Conservation (phyloP, 805 yeast species). For the Scheffersomyces coipomensis region DNA sequence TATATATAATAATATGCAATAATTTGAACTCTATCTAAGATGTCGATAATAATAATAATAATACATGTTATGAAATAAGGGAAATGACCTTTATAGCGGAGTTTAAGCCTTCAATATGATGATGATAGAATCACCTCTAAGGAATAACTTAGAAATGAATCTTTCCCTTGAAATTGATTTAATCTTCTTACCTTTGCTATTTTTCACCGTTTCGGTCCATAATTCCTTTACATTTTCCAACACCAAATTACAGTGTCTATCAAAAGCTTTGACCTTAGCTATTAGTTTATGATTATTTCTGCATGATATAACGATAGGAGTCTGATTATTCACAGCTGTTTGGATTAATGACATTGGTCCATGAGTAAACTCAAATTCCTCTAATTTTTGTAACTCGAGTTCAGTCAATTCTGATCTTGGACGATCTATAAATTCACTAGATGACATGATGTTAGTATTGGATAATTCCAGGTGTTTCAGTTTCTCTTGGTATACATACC, state of each 20-base stretch:
- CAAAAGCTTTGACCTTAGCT: constrained; percentile 91
- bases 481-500: constrained; percentile 4
- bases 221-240: constrained; percentile 89
- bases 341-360: constrained; percentile 93
- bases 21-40: too few species aligned
- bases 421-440: constrained; percentile 64
- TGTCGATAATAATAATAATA: too few species aligned
- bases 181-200: constrained; percentile 68
- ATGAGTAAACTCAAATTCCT: constrained; percentile 81
- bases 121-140: constrained; percentile 94
- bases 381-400: constrained; percentile 74
- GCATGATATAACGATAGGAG: constrained; percentile 82
- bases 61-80: too few species aligned
- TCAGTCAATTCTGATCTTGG: constrained; percentile 81
- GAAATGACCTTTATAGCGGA: too few species aligned
- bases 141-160: constrained; percentile 83
- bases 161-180: constrained; percentile 63
- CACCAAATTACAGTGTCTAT: constrained; percentile 92
- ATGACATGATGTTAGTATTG: constrained; percentile 23
- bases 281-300: constrained; percentile 91
- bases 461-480: not conserved
- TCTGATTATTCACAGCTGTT: constrained; percentile 69
- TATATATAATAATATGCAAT: too few species aligned
- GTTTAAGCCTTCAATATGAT: constrained; percentile 60
- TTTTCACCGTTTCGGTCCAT: constrained; percentile 65